phyloP scores from a whole-genome alignment of 441 rosid species.

The Aleurites moluccanus region DNA sequence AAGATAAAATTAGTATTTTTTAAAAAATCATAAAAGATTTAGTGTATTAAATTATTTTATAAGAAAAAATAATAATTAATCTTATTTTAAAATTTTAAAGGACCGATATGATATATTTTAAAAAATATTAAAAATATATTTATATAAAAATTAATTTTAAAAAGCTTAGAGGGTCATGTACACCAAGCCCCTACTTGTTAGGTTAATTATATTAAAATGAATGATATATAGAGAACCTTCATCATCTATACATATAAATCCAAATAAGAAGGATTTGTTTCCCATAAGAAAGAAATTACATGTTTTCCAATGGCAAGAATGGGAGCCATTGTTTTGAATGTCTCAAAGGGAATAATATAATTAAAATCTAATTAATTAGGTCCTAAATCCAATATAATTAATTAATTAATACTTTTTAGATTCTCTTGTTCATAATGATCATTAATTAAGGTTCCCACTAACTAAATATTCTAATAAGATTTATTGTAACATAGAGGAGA shows the following conservation, averaged over 20 bases:
- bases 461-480: background rate
- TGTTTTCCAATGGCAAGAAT: background rate
- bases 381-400: background rate
- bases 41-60: no score
- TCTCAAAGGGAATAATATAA: background rate
- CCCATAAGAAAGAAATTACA: background rate
- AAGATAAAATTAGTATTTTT: no score
- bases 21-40: no score
- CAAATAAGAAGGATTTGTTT: background rate
- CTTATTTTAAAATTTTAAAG: no score
- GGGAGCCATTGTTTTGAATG: background rate
- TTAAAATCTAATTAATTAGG: background rate
- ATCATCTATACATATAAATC: no score
- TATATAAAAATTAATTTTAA: no score
- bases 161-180: no score
- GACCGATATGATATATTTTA: no score
- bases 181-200: no score
- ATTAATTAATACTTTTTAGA: background rate
- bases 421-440: slow-evolving; percentile 1
- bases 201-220: background rate
- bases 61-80: no score
- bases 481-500: background rate
- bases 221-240: background rate
- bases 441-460: background rate
- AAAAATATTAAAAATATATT: no score